These are phyloP conservation scores for Alternaria sp. DNA, from an alignment of 2,329 filamentous ascomycete genomes.

Conservation along the genomic window DNA sequence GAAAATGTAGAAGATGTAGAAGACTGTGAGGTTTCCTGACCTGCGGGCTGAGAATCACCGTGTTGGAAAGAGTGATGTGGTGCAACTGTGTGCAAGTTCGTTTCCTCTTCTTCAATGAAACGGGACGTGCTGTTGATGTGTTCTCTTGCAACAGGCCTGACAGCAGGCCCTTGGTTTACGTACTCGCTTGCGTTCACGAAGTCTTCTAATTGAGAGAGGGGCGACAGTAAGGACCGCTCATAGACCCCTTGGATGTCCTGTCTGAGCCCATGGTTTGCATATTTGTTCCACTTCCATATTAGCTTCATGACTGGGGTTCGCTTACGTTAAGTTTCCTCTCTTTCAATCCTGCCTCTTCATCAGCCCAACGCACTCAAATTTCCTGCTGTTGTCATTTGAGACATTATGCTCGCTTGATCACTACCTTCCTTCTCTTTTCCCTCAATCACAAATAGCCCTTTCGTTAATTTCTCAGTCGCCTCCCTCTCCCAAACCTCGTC, in stretches of 20 bases:
- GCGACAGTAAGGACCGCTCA: neutral
- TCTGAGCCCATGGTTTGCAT: neutral
- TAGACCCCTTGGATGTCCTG: neutral
- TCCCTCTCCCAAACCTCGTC: slow-evolving; percentile 19
- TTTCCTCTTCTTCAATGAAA: neutral
- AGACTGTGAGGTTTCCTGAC: neutral
- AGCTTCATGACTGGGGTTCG: neutral
- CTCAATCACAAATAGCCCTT: too few relatives aligned
- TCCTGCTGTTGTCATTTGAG: neutral
- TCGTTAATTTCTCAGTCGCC: neutral
- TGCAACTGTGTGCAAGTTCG: neutral
- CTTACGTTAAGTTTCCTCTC: neutral
- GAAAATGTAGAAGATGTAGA: neutral
- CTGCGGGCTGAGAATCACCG: neutral
- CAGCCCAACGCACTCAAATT: neutral
- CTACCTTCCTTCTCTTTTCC: neutral
- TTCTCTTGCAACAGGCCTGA: neutral
- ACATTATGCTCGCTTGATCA: slow-evolving; percentile 1
- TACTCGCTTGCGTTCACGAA: neutral
- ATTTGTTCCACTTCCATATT: neutral
- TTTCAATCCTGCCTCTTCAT: neutral
- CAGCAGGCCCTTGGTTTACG: neutral
- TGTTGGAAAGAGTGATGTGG: neutral
- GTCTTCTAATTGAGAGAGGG: neutral
- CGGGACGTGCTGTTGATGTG: neutral